Evolutionary conservation across 1,284 basidiomycete genomes (phyloP).

Genomic region (Ceratobasidium sp.): DNA sequence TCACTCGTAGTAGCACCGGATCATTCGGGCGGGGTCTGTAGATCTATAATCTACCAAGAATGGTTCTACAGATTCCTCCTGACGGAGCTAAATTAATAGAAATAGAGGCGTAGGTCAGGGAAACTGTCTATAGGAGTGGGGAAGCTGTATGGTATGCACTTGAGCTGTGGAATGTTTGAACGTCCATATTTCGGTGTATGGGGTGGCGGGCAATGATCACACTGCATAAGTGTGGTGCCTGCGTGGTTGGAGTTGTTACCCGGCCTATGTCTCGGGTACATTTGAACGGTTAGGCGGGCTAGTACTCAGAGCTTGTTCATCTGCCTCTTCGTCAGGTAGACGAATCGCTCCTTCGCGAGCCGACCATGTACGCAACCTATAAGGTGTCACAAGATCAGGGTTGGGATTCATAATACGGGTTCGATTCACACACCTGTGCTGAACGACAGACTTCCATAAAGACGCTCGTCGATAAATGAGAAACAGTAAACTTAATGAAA

Average conservation of each 20-base stretch:
- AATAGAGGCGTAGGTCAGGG: no score
- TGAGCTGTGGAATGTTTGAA: no score
- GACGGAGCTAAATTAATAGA: background rate
- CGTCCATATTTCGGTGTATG: no score
- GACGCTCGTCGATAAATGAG: slow-evolving; percentile 32
- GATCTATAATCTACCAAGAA: background rate
- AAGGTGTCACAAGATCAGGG: background rate
- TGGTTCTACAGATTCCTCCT: background rate
- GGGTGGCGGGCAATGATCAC: no score
- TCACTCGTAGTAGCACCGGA: no score
- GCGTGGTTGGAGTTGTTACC: no score
- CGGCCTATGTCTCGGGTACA: no score
- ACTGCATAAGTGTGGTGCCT: no score
- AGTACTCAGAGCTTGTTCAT: background rate
- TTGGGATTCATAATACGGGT: background rate
- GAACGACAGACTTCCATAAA: slow-evolving; percentile 28
- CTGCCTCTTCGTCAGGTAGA: slow-evolving; percentile 26
- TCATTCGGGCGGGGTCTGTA: background rate
- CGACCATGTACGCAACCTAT: slow-evolving; percentile 26
- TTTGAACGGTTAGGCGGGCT: no score
- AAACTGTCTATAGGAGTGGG: no score
- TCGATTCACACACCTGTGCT: slow-evolving; percentile 16
- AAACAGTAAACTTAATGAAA: slow-evolving; percentile 23
- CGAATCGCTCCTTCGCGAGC: slow-evolving; percentile 28
- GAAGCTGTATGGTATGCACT: no score